These are phyloP conservation scores for Ogataea polymorpha DNA, from an alignment of 805 yeast species.

Conservation along the genomic window DNA sequence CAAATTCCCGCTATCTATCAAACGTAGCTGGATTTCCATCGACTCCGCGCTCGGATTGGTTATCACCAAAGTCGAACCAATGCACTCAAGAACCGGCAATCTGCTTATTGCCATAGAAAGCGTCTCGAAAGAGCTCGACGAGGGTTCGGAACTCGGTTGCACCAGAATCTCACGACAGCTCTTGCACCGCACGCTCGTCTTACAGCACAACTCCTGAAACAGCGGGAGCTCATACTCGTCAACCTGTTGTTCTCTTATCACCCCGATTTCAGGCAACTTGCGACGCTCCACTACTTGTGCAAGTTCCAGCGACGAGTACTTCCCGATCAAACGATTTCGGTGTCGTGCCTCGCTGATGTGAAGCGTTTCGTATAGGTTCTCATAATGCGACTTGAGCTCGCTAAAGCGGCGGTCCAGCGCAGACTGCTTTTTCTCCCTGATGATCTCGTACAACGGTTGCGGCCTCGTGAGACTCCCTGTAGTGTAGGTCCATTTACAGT, in stretches of 20 bases:
- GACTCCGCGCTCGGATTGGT: slow-evolving; percentile 1
- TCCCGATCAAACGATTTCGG: slow-evolving; percentile 13
- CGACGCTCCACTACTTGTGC: slow-evolving; percentile 17
- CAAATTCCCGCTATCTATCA: background rate
- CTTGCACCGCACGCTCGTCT: slow-evolving; percentile 20
- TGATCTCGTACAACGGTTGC: slow-evolving; percentile 34
- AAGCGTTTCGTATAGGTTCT: slow-evolving; percentile 17
- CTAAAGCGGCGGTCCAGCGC: slow-evolving; percentile 12
- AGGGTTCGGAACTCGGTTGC: slow-evolving; percentile 19
- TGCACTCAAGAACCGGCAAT: slow-evolving; percentile 21
- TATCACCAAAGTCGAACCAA: slow-evolving; percentile 1
- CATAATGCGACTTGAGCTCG: slow-evolving; percentile 14
- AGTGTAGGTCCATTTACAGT: slow-evolving; percentile 34
- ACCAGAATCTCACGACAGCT: slow-evolving; percentile 20
- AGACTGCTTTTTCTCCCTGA: slow-evolving; percentile 17
- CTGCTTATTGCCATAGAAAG: slow-evolving; percentile 17
- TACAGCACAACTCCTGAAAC: slow-evolving; percentile 17
- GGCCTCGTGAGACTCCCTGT: slow-evolving; percentile 41
- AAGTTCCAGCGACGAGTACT: slow-evolving; percentile 22
- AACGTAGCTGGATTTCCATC: slow-evolving; percentile 6
- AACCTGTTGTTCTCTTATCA: background rate
- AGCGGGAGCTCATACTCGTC: slow-evolving; percentile 15
- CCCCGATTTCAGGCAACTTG: slow-evolving; percentile 4
- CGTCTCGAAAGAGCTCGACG: slow-evolving; percentile 17
- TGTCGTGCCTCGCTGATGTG: slow-evolving; percentile 12